These are phyloP conservation scores for Fagopyrum tataricum DNA, from an alignment of 148 eudicot species.

Conservation along the genomic window DNA sequence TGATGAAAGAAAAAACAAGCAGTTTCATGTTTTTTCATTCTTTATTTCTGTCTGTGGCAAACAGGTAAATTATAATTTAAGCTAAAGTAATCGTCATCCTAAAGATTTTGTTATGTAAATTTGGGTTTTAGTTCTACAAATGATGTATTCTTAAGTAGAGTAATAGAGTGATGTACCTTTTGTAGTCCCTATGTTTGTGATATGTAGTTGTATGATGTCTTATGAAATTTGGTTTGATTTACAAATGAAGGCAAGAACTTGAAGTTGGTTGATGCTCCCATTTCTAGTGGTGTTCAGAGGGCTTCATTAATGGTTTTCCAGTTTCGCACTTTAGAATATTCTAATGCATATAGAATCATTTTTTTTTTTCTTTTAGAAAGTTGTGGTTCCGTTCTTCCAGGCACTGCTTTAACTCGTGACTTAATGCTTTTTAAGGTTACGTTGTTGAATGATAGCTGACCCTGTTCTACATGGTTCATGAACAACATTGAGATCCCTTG, in stretches of 20 bases:
- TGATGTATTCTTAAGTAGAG: neutral
- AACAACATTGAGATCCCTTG: slow-evolving; percentile 46
- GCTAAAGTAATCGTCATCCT: too few relatives aligned
- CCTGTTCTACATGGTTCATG: slow-evolving; percentile 16
- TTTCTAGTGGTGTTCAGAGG: slow-evolving; percentile 92
- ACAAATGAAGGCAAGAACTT: slow-evolving; percentile 58
- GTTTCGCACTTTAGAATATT: neutral
- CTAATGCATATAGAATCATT: neutral
- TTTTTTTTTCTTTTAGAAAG: slow-evolving; percentile 49
- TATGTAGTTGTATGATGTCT: neutral
- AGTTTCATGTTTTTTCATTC: too few relatives aligned
- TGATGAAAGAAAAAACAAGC: too few relatives aligned
- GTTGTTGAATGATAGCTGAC: slow-evolving; percentile 11
- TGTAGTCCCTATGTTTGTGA: neutral
- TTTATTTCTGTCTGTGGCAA: too few relatives aligned
- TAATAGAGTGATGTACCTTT: neutral
- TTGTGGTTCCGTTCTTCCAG: slow-evolving; percentile 77
- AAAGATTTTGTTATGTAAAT: too few relatives aligned
- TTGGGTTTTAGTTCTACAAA: neutral
- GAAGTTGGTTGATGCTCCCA: slow-evolving; percentile 95
- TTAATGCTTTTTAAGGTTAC: neutral
- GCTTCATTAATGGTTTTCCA: slow-evolving; percentile 26
- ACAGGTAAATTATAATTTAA: too few relatives aligned
- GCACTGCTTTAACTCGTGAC: slow-evolving; percentile 22
- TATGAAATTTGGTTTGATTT: slow-evolving; percentile 11